Evolutionary conservation across 208 protist species (phyloP).

Genomic region (Leishmania arabica): DNA sequence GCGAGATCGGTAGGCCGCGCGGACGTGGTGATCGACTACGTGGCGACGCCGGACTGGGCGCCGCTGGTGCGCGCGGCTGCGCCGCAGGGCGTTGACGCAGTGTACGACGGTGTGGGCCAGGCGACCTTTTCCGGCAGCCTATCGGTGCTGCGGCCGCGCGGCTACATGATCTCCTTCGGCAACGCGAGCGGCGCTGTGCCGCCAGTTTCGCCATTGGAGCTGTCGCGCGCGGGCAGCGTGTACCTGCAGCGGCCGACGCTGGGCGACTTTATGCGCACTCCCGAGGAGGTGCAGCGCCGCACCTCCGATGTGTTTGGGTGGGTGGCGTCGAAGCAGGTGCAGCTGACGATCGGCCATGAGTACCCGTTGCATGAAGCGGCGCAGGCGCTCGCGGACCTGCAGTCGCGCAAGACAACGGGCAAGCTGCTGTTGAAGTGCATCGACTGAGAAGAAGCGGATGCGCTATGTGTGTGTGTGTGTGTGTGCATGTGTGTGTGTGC

Average conservation of each 20-base stretch:
- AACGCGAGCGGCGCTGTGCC: slow-evolving; percentile 89
- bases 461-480: neutral
- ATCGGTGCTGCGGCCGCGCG: slow-evolving; percentile 65
- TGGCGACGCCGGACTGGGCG: slow-evolving; percentile 50
- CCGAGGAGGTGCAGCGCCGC: slow-evolving; percentile 47
- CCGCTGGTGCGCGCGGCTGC: slow-evolving; percentile 48
- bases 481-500: too few species aligned
- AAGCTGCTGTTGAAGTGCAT: slow-evolving; percentile 48
- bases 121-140: slow-evolving; percentile 77
- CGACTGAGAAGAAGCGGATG: slow-evolving; percentile 6
- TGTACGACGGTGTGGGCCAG: slow-evolving; percentile 92
- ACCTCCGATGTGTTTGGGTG: slow-evolving; percentile 66
- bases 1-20: slow-evolving; percentile 42
- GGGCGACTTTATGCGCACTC: slow-evolving; percentile 51
- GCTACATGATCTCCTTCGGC: slow-evolving; percentile 90
- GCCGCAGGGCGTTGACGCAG: slow-evolving; percentile 64
- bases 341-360: slow-evolving; percentile 43
- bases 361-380: slow-evolving; percentile 52
- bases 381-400: slow-evolving; percentile 63
- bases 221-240: slow-evolving; percentile 67
- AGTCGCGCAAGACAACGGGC: slow-evolving; percentile 52
- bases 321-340: slow-evolving; percentile 51
- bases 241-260: slow-evolving; percentile 84
- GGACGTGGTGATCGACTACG: slow-evolving; percentile 84
- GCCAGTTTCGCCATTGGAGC: slow-evolving; percentile 56